phyloP scores from a whole-genome alignment of 345 rosid species.

The Streptanthus diversifolius region DNA sequence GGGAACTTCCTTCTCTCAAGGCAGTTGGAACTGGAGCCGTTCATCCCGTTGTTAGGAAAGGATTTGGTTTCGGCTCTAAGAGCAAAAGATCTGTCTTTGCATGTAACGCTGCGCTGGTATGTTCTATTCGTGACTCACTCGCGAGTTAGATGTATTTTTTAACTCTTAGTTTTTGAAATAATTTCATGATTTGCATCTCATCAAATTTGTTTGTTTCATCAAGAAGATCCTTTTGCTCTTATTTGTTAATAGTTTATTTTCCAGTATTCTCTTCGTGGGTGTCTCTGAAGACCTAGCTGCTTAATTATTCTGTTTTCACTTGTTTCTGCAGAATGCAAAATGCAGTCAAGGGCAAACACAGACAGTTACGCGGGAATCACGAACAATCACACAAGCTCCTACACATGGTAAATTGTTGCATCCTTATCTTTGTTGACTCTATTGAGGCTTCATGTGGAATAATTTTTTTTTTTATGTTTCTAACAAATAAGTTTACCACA shows the following conservation, averaged over 20 bases:
- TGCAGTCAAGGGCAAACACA: slow-evolving; percentile 80
- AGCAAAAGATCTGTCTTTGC: slow-evolving; percentile 27
- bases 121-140: not conserved
- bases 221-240: not conserved
- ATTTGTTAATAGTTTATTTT: not conserved
- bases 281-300: not conserved
- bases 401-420: slow-evolving; percentile 46
- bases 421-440: not conserved
- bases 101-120: slow-evolving; percentile 45
- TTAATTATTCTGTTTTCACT: not conserved
- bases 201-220: not conserved
- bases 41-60: slow-evolving; percentile 20
- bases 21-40: slow-evolving; percentile 22
- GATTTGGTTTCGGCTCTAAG: slow-evolving; percentile 1
- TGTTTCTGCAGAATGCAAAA: slow-evolving; percentile 50
- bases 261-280: not conserved
- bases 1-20: not conserved
- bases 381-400: slow-evolving; percentile 77
- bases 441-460: not conserved
- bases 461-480: not conserved
- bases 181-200: not conserved
- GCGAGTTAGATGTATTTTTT: not conserved
- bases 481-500: not conserved
- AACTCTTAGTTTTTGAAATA: not conserved
- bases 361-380: slow-evolving; percentile 62